Evolutionary conservation across 345 rosid species (phyloP).

Genomic region (Eucalyptus sp.): DNA sequence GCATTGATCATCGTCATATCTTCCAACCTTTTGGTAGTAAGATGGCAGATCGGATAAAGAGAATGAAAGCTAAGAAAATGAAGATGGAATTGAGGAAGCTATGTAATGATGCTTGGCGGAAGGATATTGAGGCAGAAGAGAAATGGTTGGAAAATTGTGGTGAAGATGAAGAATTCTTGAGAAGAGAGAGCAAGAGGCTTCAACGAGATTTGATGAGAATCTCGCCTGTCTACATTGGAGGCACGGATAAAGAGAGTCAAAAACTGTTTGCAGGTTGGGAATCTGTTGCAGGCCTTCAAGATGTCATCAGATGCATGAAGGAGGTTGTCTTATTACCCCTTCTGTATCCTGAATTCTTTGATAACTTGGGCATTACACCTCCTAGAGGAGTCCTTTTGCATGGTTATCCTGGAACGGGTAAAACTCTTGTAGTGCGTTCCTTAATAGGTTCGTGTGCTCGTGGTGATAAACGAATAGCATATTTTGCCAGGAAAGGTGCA

Average conservation of each 20-base stretch:
- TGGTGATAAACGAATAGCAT: slow-evolving; percentile 84
- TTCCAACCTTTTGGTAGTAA: slow-evolving; percentile 76
- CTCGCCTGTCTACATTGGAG: slow-evolving; percentile 94
- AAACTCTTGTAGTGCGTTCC: slow-evolving; percentile 93
- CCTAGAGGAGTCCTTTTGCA: slow-evolving; percentile 97
- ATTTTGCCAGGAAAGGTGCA: slow-evolving; percentile 98
- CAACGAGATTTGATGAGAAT: slow-evolving; percentile 89
- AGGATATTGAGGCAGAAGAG: slow-evolving; percentile 95
- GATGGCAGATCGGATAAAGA: slow-evolving; percentile 45
- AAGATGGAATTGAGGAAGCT: slow-evolving; percentile 59
- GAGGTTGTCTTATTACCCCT: slow-evolving; percentile 95
- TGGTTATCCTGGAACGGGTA: slow-evolving; percentile 98
- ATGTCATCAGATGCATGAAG: slow-evolving; percentile 88
- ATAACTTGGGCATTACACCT: slow-evolving; percentile 82
- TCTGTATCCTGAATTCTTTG: slow-evolving; percentile 89
- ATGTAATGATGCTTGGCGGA: slow-evolving; percentile 82
- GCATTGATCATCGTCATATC: slow-evolving; percentile 80
- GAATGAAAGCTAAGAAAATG: slow-evolving; percentile 76
- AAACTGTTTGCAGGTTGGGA: slow-evolving; percentile 83
- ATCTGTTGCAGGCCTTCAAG: slow-evolving; percentile 97
- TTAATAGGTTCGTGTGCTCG: slow-evolving; percentile 93
- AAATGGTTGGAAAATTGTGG: slow-evolving; percentile 99
- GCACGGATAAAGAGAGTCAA: slow-evolving; percentile 42
- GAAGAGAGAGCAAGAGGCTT: slow-evolving; percentile 94
- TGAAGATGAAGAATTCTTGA: slow-evolving; percentile 97